Conservation (phyloP, 805 yeast species). For the Yueomyces sp. region DNA sequence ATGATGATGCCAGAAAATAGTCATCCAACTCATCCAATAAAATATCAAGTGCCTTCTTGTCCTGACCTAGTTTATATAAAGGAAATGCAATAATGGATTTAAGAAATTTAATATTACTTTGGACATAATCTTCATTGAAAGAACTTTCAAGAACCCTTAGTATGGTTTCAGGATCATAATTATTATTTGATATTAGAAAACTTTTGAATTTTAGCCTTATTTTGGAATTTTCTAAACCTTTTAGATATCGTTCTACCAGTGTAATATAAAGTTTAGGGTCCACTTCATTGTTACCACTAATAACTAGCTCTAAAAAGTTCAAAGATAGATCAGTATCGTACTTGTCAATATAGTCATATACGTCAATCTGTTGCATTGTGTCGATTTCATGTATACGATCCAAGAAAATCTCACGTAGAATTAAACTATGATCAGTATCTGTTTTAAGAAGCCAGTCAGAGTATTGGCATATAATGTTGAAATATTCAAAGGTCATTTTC, state of each 20-base stretch:
- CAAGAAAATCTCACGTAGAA: slow-evolving; percentile 43
- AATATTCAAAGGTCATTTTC: slow-evolving; percentile 33
- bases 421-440: slow-evolving; percentile 21
- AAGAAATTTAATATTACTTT: slow-evolving; percentile 5
- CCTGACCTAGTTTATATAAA: slow-evolving; percentile 44
- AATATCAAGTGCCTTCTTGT: slow-evolving; percentile 49
- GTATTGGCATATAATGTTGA: slow-evolving; percentile 45
- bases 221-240: slow-evolving; percentile 2
- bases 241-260: slow-evolving; percentile 33
- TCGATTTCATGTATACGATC: slow-evolving; percentile 50
- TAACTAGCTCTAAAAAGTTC: slow-evolving; percentile 39
- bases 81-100: slow-evolving; percentile 32
- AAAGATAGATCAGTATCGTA: slow-evolving; percentile 22
- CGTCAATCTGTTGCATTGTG: slow-evolving; percentile 37
- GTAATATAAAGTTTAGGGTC: slow-evolving; percentile 29
- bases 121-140: background rate
- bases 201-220: slow-evolving; percentile 22
- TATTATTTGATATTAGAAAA: slow-evolving; percentile 23
- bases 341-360: slow-evolving; percentile 37
- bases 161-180: slow-evolving; percentile 29
- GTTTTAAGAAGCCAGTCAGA: slow-evolving; percentile 32
- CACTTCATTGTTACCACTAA: slow-evolving; percentile 25
- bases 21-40: slow-evolving; percentile 45
- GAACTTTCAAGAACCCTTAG: slow-evolving; percentile 12
- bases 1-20: background rate